Evolutionary conservation across 129 eudicot genomes (phyloP).

Genomic region (Lactuca sativa): DNA sequence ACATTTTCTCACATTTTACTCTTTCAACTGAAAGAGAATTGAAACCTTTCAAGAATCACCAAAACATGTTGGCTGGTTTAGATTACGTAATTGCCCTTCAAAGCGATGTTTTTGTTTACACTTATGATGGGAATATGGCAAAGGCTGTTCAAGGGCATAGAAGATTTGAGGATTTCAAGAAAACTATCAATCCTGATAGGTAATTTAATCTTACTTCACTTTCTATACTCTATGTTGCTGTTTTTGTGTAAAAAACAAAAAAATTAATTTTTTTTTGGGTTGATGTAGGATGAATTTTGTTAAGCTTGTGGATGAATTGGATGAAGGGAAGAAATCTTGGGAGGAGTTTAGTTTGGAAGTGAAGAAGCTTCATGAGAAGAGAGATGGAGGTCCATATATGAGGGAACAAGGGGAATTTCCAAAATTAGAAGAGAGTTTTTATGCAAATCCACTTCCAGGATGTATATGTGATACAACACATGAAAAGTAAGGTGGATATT

Average conservation of each 20-base stretch:
- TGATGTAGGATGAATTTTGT: constrained; percentile 81
- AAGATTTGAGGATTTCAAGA: constrained; percentile 86
- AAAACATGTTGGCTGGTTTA: constrained; percentile 94
- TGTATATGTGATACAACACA: constrained; percentile 65
- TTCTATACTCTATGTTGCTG: too few relatives aligned
- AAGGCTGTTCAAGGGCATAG: constrained; percentile 98
- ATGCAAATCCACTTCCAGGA: constrained; percentile 95
- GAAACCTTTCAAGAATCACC: constrained; percentile 78
- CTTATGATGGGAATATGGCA: constrained; percentile 98
- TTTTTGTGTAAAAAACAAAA: too few relatives aligned
- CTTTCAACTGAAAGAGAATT: constrained; percentile 75
- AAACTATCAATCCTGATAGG: constrained; percentile 95
- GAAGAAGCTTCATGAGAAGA: constrained; percentile 71
- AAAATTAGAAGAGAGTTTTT: constrained; percentile 96
- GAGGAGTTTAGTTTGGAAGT: constrained; percentile 71
- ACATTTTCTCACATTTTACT: constrained; percentile 79
- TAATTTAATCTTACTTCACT: constrained; percentile 12
- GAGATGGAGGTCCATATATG: constrained; percentile 75
- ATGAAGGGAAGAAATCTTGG: constrained; percentile 75
- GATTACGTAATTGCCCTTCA: constrained; percentile 92
- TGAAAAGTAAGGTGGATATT: constrained; percentile 26
- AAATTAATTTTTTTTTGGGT: not conserved
- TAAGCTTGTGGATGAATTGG: constrained; percentile 69
- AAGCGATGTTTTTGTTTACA: constrained; percentile 89
- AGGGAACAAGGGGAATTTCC: constrained; percentile 92